Evolutionary conservation across 768 basidiomycete species (phyloP), one percentile per base, ranked within the genome.

Genomic region (Macrolepiota albuminosa): DNA sequence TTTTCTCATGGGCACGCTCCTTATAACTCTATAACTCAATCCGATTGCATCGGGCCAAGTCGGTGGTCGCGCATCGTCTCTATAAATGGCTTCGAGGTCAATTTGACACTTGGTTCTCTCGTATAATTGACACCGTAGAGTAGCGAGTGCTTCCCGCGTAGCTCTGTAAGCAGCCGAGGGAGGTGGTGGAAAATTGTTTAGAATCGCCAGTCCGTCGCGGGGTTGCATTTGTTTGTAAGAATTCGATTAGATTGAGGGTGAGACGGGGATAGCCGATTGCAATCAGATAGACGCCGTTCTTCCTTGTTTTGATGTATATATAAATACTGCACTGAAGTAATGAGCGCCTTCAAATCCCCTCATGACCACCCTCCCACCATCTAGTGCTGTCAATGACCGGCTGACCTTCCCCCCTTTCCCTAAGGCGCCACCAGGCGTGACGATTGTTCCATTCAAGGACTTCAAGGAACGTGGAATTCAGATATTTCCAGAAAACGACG

Each of bases 391-490:
- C 26, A 59, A 66, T 2, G 60, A 63, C 24, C 64, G 67, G 43
- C 57, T 76, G 36, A 71, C 62, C 2, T 83, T 82, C 58, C 82
- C 82, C 1, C 82, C 83, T 0, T 84, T 83, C 63, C 83, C 83
- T 7, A 14, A 47, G 2, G 49, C 63, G 0, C 81, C 81, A 0
- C 64, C 67, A 6, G 81, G 78, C 18, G 75, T 77, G 21, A 61
- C 60, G 33, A 73, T 84, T 60, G 67, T 75, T 39, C 72, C 80
- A 0, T 84, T 83, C 67, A 68, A 70, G 45, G 68, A 73, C 33
- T 85, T 78, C 63, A 68, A 72, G 47, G 76, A 78, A 67, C 70
- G 65, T 26, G 73, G 77, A 7, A 74, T 79, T 42, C 67, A 78
- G 60, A 75, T 84, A 58, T 78, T 78, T 57, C 61, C 67, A 34